Evolutionary conservation across 2,329 filamentous ascomycete species (phyloP).

Genomic region (Microthyrium microscopicum): DNA sequence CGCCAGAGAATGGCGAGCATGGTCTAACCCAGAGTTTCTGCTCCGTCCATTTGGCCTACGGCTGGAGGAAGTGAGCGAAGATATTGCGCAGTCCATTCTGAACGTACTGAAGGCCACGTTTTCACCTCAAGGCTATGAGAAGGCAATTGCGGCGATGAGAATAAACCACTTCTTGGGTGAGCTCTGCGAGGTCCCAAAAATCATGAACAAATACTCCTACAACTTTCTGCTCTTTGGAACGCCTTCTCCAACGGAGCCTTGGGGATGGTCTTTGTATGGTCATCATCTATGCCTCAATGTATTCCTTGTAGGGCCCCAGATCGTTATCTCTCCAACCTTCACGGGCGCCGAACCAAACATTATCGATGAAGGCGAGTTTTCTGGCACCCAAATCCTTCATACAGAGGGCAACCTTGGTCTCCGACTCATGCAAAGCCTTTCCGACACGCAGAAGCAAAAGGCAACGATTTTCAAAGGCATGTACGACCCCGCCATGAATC

Average conservation of each 20-base stretch:
- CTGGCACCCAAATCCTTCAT: conserved; percentile 49
- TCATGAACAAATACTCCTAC: conserved; percentile 63
- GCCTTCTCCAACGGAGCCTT: conserved; percentile 40
- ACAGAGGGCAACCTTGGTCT: conserved; percentile 48
- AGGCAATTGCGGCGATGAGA: conserved; percentile 52
- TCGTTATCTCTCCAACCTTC: conserved; percentile 58
- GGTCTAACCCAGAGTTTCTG: conserved; percentile 59
- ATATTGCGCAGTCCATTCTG: conserved; percentile 29
- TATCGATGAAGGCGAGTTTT: conserved; percentile 47
- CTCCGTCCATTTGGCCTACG: conserved; percentile 52
- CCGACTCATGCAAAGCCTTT: conserved; percentile 50
- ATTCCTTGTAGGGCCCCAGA: conserved; percentile 47
- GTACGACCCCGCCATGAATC: conserved; percentile 38
- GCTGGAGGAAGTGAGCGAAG: conserved; percentile 41
- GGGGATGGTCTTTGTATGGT: conserved; percentile 63
- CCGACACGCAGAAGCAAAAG: conserved; percentile 25
- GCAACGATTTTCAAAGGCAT: conserved; percentile 44
- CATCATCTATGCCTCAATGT: conserved; percentile 62
- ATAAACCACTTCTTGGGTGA: conserved; percentile 62
- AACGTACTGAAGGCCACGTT: conserved; percentile 40
- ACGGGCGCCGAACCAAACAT: conserved; percentile 66
- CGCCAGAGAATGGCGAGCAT: conserved; percentile 54
- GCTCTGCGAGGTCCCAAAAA: conserved; percentile 40
- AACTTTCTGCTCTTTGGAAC: conserved; percentile 57
- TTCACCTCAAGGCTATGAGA: conserved; percentile 54